Evolutionary conservation across 306 rosid genomes (phyloP).

Genomic region (Glycine latifolia): DNA sequence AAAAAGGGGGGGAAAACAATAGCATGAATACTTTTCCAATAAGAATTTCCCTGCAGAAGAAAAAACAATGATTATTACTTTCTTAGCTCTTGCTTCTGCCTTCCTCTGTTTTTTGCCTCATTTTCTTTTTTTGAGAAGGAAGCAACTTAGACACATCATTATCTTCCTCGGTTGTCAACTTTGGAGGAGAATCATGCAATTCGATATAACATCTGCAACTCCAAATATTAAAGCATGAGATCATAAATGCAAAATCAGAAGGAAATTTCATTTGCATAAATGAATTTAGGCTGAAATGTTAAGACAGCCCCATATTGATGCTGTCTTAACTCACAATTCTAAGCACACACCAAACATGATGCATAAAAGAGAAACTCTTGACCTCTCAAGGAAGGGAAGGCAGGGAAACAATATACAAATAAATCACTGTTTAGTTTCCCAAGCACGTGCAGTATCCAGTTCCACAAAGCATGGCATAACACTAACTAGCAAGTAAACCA

Average conservation of each 20-base stretch:
- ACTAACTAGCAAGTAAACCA: conserved; percentile 39
- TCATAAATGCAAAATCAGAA: conserved; percentile 26
- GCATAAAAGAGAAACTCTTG: background rate
- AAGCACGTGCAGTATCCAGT: background rate
- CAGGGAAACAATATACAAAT: background rate
- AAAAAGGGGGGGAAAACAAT: conserved; percentile 41
- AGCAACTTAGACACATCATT: conserved; percentile 82
- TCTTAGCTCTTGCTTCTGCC: conserved; percentile 97
- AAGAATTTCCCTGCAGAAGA: conserved; percentile 38
- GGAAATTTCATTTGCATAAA: conserved; percentile 16
- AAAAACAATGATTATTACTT: conserved; percentile 57
- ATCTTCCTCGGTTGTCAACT: conserved; percentile 81
- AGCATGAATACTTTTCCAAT: conserved; percentile 37
- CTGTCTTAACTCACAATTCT: background rate
- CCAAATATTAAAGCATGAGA: conserved; percentile 46
- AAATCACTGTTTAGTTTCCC: background rate
- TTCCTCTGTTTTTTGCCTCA: conserved; percentile 97
- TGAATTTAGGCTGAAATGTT: background rate
- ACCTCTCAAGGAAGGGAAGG: conserved; percentile 19
- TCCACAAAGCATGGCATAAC: conserved; percentile 17
- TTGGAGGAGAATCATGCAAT: conserved; percentile 87
- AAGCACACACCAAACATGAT: conserved; percentile 12
- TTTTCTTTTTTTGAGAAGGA: conserved; percentile 97
- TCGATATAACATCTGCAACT: conserved; percentile 85
- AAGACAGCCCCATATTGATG: conserved; percentile 15